Base-by-base conservation (phyloP, 805 yeast species). In the Candida sonorensis region DNA sequence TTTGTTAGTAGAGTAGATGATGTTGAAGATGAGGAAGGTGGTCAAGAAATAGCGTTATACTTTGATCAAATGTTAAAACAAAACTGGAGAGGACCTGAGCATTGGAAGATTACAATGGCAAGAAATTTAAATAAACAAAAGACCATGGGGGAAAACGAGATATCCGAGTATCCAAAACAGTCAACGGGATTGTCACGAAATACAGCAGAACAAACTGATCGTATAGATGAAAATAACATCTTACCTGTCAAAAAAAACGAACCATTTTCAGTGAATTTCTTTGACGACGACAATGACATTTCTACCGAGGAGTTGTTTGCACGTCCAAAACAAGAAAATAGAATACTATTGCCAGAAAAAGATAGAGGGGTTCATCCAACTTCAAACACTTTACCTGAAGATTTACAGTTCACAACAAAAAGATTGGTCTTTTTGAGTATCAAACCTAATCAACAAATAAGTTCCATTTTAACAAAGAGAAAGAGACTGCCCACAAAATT, bases 31-130 rank as follows among this genome's bases (percentile, higher is more conserved):
- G 47, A 40, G 25, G 61, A 66, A 17, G 55, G 64, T 33, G 75
- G 71, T 38, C 50, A 58, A 19, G 72, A 69, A 37, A 54, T 71
- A 29, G 64, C 73, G 72, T 81, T 87, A 3, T 81, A 85, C 51
- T 86, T 86, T 55, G 95, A 87, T 51, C 77, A 75, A 33, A 68
- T 75, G 14, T 65, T 85, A 57, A 72, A 67, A 36, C 60, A 66
- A 20, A 81, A 76, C 51, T 88, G 97, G 96, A 72, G 94, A 18
- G 97, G 97, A 7, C 82, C 90, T 10, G 90, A 84, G 42, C 94
- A 85, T 57, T 90, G 97, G 97, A 82, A 81, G 56, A 81, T 90
- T 9, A 62, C 70, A 26, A 70, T 75, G 23, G 33, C 46, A 13
- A 46, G 40, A 19, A 32, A 35, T 1, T 35, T 34, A 10, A 37